Base-by-base conservation (phyloP, 1,139 yeast species). In the Fermentozyma sake region DNA sequence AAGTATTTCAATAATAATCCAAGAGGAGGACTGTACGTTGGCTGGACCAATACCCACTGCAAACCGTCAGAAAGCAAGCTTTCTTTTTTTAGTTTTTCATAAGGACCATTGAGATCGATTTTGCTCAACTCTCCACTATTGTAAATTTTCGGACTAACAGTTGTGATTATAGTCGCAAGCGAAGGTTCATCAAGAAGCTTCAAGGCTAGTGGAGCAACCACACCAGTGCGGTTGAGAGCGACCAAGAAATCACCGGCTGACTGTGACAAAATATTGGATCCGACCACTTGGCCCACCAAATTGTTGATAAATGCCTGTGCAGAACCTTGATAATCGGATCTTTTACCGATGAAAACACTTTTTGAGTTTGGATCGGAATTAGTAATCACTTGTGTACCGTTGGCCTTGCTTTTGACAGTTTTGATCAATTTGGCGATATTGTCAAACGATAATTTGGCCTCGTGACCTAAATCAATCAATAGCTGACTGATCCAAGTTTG, bases 151-250 rank as follows among this genome's bases (percentile, higher is more conserved):
- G 33, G 32, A 4, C 47, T 43, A 7, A 66, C 39, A 21, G 43
- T 32, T n/a, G 48, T 42, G 7, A 45, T 47, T 27, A 56, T 38
- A 33, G 52, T 51, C 7, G 42, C 35, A 6, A 50, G 39, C 15
- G 48, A 40, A 21, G 44, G 38, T 33, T 58, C 55, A 7, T 51
- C 43, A 10, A 58, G 17, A 4, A 55, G 26, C 21, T 55, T 46
- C 35, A 61, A 39, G 4, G 52, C 45, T 9, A 58, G 35, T 2
- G 66, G 61, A 1, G 47, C 50, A 2, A 52, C 39, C 12, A 63
- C 48, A 4, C 53, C 57, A 7, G 69, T 52, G 25, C 52, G 39
- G 32, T 58, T 58, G 22, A 67, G 43, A 1, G 65, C 69, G 7
- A 26, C 33, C 15, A 64, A 37, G 3, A 64, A 35, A 11, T 54